Base-by-base conservation (phyloP, 176 grass and related monocot genomes). In the Guadua angustifolia region DNA sequence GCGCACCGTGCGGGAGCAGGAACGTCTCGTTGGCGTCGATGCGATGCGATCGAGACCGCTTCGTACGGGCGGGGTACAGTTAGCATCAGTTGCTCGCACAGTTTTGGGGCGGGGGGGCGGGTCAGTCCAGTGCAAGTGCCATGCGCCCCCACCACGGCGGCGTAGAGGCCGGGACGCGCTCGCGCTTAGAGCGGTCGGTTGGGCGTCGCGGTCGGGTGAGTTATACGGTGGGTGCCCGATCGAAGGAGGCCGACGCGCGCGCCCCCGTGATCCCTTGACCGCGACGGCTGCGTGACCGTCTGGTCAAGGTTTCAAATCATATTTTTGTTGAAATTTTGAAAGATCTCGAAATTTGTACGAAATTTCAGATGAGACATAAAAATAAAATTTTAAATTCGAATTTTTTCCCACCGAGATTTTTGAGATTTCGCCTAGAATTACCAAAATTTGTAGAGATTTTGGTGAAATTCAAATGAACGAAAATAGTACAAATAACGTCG, bases 131-230 rank as follows among this genome's bases (percentile, higher is more conserved):
- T 57, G 19, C 53, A 57, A 57, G 53, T n/a, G 53, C 53, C 18
- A 9, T 2, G 52, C 18, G 7, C 53, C 21, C 21, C 55, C 55
- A 1, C 9, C 57, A 4, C 22, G 10, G 10, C 55, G 57, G n/a
- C 58, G 58, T 2, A 5, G 58, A 10, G 22, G 58, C 22, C 22
- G 10, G 24, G 24, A 29, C 59, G 24, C 59, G 24, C 25, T n/a
- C 19, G 19, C 12, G 9, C 11, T 10, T 38, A 19, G 50, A 21
- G 32, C 4, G 35, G 46, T 66, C 67, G 58, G 81, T 79, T 74
- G 80, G 74, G 72, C 86, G 81, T 88, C 74, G 86, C 74, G 14
- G 47, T 88, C 86, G 6, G 59, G 33, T 22, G 66, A 69, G 36
- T 73, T 58, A 24, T 66, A 7, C 2, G 71, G 29, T 19, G 33